These are phyloP conservation scores for Pythium rishiriense DNA, from an alignment of 352 stramenopile genomes.

Conservation along the genomic window DNA sequence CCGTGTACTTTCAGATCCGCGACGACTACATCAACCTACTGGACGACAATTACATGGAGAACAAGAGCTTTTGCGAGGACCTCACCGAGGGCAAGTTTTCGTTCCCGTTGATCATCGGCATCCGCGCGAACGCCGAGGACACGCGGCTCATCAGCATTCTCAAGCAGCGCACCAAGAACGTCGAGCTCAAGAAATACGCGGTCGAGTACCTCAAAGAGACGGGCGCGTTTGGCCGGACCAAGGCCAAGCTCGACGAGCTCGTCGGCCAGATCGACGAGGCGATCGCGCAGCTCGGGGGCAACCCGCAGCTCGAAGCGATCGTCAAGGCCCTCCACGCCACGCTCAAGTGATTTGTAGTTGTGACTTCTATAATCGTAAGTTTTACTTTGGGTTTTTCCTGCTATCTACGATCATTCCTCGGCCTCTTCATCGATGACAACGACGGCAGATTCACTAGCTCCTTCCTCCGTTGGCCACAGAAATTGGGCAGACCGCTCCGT, in stretches of 20 bases:
- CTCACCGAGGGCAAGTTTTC: conserved; percentile 98
- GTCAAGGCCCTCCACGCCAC: conserved; percentile 51
- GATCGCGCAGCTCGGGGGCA: conserved; percentile 55
- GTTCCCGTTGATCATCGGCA: conserved; percentile 86
- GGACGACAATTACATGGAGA: conserved; percentile 96
- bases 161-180: conserved; percentile 95
- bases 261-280: conserved; percentile 47
- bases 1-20: conserved; percentile 98
- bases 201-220: conserved; percentile 82
- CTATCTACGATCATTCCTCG: not conserved
- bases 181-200: conserved; percentile 95
- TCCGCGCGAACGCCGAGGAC: conserved; percentile 71
- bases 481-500: conserved; percentile 8
- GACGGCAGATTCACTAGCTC: not conserved
- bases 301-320: conserved; percentile 57
- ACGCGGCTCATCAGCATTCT: conserved; percentile 94
- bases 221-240: conserved; percentile 53
- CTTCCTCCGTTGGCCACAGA: conserved; percentile 23
- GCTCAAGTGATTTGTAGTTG: no score
- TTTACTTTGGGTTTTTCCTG: not conserved
- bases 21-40: conserved; percentile 98
- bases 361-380: not conserved
- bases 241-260: conserved; percentile 57
- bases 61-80: conserved; percentile 98
- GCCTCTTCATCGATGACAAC: not conserved